These are phyloP conservation scores for Lentinula lateritia DNA, from an alignment of 768 basidiomycete genomes.

Conservation along the genomic window DNA sequence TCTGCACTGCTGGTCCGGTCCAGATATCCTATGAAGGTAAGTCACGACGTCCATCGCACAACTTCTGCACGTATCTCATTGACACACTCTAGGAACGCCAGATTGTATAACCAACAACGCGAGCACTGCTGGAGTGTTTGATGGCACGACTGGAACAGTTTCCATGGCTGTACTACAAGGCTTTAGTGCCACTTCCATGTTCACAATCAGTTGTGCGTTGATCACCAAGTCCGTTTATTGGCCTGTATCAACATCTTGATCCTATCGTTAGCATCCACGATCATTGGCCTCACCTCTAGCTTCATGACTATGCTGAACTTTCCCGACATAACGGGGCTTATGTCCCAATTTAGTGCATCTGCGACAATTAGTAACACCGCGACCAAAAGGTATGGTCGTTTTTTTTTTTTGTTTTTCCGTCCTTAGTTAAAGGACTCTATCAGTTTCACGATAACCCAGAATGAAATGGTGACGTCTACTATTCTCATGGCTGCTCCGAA, in stretches of 20 bases:
- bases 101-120: not conserved
- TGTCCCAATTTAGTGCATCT: not conserved
- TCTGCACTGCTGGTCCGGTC: not conserved
- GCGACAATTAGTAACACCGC: not conserved
- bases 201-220: not conserved
- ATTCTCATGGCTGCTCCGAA: not conserved
- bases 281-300: not conserved
- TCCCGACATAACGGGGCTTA: not conserved
- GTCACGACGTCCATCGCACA: not conserved
- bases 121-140: not conserved
- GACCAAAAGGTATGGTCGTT: not conserved
- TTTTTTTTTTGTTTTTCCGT: not conserved
- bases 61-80: not conserved
- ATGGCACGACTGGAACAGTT: not conserved
- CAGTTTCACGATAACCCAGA: not conserved
- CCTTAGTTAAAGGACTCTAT: not conserved
- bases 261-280: not conserved
- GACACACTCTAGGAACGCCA: not conserved
- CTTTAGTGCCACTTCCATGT: not conserved
- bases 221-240: not conserved
- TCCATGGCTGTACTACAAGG: not conserved
- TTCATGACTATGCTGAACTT: not conserved
- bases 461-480: not conserved
- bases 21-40: not conserved
- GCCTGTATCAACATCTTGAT: not conserved